These are phyloP conservation scores for Cyclotella kingstonii DNA, from an alignment of 108 stramenopile species.

Conservation along the genomic window DNA sequence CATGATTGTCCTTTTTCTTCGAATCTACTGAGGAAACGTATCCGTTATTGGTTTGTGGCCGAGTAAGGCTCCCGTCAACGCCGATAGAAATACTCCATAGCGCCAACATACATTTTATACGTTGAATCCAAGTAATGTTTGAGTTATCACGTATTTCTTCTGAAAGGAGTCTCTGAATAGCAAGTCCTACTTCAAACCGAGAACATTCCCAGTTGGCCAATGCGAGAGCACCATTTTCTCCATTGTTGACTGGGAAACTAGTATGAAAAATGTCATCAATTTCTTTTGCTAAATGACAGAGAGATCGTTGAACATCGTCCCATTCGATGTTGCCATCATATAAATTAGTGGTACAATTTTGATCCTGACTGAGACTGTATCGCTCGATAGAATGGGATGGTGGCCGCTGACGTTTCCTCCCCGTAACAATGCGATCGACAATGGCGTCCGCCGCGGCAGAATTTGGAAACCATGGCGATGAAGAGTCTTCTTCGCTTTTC, in stretches of 20 bases:
- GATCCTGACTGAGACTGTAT: background rate
- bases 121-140: background rate
- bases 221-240: background rate
- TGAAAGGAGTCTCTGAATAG: background rate
- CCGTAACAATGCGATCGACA: background rate
- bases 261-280: slow-evolving; percentile 4
- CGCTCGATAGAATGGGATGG: background rate
- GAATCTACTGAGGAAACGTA: too few relatives aligned
- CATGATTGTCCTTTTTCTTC: too few relatives aligned
- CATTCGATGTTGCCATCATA: too few relatives aligned
- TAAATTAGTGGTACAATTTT: background rate
- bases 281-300: background rate
- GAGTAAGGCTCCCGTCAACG: slow-evolving; percentile 2
- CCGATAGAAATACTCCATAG: slow-evolving; percentile 4
- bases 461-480: background rate
- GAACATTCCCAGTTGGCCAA: background rate
- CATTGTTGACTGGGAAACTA: background rate
- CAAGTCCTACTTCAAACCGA: slow-evolving; percentile 4
- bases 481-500: background rate
- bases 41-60: too few relatives aligned
- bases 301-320: background rate
- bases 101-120: background rate
- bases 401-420: background rate
- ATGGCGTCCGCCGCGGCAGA: background rate
- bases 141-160: background rate